Evolutionary conservation across 2,329 filamentous ascomycete species (phyloP), one percentile per base, ranked within the genome.

Genomic region (Drechmeria coniospora): DNA sequence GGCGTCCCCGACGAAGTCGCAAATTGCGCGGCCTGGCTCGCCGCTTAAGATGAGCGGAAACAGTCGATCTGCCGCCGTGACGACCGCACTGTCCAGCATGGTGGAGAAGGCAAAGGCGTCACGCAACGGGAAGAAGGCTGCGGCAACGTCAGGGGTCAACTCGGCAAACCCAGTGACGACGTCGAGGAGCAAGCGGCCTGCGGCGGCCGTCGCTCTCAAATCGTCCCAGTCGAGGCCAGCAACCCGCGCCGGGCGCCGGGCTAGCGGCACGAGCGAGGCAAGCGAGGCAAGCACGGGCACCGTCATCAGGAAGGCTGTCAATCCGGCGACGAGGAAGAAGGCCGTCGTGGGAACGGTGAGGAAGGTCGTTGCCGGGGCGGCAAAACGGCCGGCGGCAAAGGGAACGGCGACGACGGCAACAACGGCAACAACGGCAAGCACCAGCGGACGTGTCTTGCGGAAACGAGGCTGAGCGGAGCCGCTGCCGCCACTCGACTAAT

Each of bases 251-350:
- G 56, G 54, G 30, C 59, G 63, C 34, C 62, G 68, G 46, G 51
- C 56, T 43, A 79, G 75, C 41, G 63, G 56, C 38, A 60, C 57
- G 31, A 79, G 74, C 45, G 73, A 73, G 43, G 60, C 66, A 11
- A 79, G 73, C 39, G 69, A 76, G 30, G 61, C 55, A 5, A 80
- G 74, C 47, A 67, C 65, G 10, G 65, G 68, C 6, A 79, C 76
- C 0, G 70, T 79, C 14, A 60, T 77, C 23, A 66, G 65, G 48
- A 76, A 69, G 46, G 51, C 54, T 3, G 49, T 48, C 9, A 43
- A 54, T 10, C 37, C 50, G 13, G 49, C 59, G 2, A 35, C 54
- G 3, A 32, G 47, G 2, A 73, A 66, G 46, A 65, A 61, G 43
- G 64, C 63, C 1, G 59, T 66, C 4, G 65, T 68, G 53, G 55